Evolutionary conservation across 441 rosid genomes (phyloP), one percentile per base, ranked within the genome.

Genomic region (Euphorbia celastroides): DNA sequence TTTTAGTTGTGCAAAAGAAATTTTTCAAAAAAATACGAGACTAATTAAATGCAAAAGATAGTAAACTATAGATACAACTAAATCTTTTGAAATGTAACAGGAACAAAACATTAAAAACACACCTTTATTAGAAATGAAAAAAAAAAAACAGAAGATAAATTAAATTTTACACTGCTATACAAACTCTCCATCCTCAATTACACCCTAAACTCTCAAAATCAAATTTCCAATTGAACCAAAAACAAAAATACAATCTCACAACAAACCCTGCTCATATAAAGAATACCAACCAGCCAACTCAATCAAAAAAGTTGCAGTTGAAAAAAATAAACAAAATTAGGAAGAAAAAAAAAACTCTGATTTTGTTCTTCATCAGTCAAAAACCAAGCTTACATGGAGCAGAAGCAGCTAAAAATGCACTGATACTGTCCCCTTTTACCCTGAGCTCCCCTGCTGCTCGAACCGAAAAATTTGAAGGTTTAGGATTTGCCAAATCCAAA

Each of bases 401-500:
- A 87, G 88, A 86, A 81, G 85, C 94, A 87, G 92, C 96, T 79
- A 76, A 85, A 90, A 84, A 85, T 71, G 88, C 91, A 88, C 93
- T 76, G 87, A 68, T 75, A 74, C 87, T 81, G 86, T 86, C 95
- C 93, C 89, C 75, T 80, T 14, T 70, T 77, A 65, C 77, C 76
- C 79, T 67, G 68, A 67, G 74, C 63, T 61, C 66, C 42, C 62
- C 65, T 61, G 44, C 84, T 83, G 74, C 83, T 52, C 19, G 65
- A 68, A 76, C 44, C 64, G 61, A 46, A 50, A 42, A 30, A 68
- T 65, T 51, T 36, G 46, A n/a, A 23, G 31, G 20, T 28, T 64
- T 77, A 26, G 69, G 74, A 69, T 55, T 30, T 14, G 12, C 32
- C 19, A n/a, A 19, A 42, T 14, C 51, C 30, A n/a, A 31, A 67